Evolutionary conservation across 2,329 filamentous ascomycete species (phyloP).

Genomic region (Pseudogymnoascus sp.): DNA sequence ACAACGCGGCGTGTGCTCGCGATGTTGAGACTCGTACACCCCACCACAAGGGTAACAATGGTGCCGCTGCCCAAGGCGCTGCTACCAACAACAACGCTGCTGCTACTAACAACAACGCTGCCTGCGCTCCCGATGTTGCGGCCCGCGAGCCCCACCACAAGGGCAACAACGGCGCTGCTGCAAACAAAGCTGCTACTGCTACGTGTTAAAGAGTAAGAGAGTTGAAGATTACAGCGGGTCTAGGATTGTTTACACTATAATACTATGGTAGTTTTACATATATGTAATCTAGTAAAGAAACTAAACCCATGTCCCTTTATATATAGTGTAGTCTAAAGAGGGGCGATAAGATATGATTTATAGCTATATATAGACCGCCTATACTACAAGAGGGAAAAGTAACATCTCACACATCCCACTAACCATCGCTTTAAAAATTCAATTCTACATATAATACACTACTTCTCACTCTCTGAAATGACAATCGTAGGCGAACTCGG

Average conservation of each 20-base stretch:
- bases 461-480: neutral
- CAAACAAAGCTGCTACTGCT: neutral
- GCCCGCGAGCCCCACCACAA: slow-evolving; percentile 14
- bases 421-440: too few species aligned
- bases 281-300: neutral
- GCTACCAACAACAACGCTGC: neutral
- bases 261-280: neutral
- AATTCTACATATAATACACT: too few species aligned
- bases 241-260: neutral
- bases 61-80: slow-evolving; percentile 4
- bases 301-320: neutral
- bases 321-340: neutral
- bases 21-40: too few species aligned
- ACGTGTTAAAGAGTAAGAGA: neutral
- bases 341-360: neutral
- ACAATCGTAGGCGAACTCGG: neutral
- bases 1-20: too few species aligned
- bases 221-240: neutral
- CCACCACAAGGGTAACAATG: neutral
- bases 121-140: slow-evolving; percentile 6
- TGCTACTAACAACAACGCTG: neutral
- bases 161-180: slow-evolving; percentile 16
- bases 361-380: neutral
- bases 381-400: too few species aligned
- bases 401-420: too few species aligned